Percentiles rank a stretch among this genome's conserved stretches.
Evolutionary conservation across 2,329 filamentous ascomycete genomes (phyloP).

Genomic region (Cercospora sojina): DNA sequence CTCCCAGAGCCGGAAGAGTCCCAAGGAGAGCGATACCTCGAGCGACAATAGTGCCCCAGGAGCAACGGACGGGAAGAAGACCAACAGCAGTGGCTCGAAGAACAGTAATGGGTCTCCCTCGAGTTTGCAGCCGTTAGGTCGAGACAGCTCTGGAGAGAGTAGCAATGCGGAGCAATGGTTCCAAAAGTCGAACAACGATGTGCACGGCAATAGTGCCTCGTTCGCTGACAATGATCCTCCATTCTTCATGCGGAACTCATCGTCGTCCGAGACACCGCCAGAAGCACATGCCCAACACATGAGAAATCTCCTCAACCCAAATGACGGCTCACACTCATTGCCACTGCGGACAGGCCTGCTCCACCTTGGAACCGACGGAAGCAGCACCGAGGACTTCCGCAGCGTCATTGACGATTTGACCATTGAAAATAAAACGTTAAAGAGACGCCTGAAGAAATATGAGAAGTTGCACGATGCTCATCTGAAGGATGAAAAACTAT

Average conservation of each 20-base stretch:
- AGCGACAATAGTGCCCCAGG: conserved; percentile 17
- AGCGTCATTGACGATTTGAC: conserved; percentile 87
- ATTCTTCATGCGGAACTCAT: conserved; percentile 41
- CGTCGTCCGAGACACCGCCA: conserved; percentile 46
- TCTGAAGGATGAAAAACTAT: conserved; percentile 72
- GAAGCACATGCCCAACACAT: conserved; percentile 27
- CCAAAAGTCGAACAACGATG: conserved; percentile 52
- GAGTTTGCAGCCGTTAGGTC: conserved; percentile 41
- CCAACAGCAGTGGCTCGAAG: conserved; percentile 10
- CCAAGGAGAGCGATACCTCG: conserved; percentile 26
- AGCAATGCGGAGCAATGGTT: conserved; percentile 55
- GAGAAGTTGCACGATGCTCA: conserved; percentile 66
- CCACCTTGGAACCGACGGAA: conserved; percentile 47
- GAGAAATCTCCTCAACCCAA: conserved; percentile 11
- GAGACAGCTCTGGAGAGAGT: conserved; percentile 51
- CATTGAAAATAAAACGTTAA: conserved; percentile 76
- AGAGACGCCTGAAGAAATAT: conserved; percentile 69
- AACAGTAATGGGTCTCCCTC: conserved; percentile 39
- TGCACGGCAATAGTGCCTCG: conserved; percentile 39
- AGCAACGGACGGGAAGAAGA: conserved; percentile 10
- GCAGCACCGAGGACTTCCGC: conserved; percentile 71
- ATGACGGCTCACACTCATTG: conserved; percentile 25
- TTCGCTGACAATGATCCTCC: conserved; percentile 48
- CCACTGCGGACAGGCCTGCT: conserved; percentile 42
- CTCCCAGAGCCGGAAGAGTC: conserved; percentile 14